A percentile compares a stretch with the other conserved stretches of the same genome.
Evolutionary conservation across 768 basidiomycete genomes (phyloP).

Genomic region (Tulasnella sp.): DNA sequence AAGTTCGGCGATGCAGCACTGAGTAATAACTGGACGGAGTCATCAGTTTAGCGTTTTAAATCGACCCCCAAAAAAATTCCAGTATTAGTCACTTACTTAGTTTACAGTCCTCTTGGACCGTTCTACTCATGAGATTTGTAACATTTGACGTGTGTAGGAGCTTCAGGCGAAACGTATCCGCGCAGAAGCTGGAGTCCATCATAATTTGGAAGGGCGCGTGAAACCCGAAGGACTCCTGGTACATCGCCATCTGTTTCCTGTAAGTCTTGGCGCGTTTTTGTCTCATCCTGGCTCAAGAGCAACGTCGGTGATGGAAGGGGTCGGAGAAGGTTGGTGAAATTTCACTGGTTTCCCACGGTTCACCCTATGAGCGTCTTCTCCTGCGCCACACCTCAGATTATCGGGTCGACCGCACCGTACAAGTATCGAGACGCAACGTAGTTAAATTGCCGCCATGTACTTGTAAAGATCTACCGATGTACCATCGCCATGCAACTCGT

Average conservation of each 20-base stretch:
- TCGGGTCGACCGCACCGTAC: no score
- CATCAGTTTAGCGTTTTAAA: constrained; percentile 11
- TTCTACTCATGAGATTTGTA: constrained; percentile 58
- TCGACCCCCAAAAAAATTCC: constrained; percentile 11
- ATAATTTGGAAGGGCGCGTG: constrained; percentile 90
- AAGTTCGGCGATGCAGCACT: constrained; percentile 91
- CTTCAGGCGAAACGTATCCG: constrained; percentile 39
- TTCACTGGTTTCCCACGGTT: constrained; percentile 3
- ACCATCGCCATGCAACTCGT: neutral
- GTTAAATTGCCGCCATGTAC: neutral
- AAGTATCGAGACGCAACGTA: neutral
- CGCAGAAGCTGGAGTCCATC: constrained; percentile 81
- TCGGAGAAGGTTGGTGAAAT: neutral
- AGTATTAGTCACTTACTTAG: constrained; percentile 59
- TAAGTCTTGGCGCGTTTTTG: constrained; percentile 95
- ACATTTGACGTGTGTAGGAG: neutral
- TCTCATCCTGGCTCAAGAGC: constrained; percentile 50
- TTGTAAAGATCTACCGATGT: neutral
- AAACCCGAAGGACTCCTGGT: constrained; percentile 81
- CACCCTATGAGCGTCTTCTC: neutral
- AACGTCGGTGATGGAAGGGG: neutral
- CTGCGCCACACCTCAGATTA: no score
- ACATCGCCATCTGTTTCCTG: constrained; percentile 87
- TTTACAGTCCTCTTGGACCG: constrained; percentile 83
- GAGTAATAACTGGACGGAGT: constrained; percentile 81